Conservation (phyloP, 1,284 basidiomycete species). For the Apiotrichum porosum region DNA sequence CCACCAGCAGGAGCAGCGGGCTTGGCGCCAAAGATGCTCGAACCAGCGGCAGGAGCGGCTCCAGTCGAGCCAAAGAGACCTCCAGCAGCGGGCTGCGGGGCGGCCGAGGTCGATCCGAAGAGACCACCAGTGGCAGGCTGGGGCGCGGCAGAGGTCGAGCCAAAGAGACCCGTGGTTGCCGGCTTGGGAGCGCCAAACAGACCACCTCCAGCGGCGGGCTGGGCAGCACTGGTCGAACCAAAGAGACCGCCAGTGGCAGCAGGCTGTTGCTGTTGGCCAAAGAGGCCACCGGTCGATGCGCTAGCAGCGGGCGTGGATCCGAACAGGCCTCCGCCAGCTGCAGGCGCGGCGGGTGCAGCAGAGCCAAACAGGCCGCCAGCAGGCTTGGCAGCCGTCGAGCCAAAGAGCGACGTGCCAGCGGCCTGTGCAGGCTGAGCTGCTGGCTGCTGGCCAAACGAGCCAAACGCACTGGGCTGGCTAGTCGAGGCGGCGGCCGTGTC, state of each 20-base stretch:
- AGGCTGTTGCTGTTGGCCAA: slow-evolving; percentile 3
- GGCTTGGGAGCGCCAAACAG: not conserved
- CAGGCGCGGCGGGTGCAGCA: not conserved
- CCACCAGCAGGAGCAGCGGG: slow-evolving; percentile 7
- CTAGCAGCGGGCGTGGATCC: slow-evolving; percentile 1
- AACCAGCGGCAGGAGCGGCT: slow-evolving; percentile 14
- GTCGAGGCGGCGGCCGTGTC: slow-evolving; percentile 10
- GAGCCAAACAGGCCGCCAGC: not conserved
- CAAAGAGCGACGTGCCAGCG: slow-evolving; percentile 7
- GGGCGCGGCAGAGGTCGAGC: slow-evolving; percentile 3
- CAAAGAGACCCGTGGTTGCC: slow-evolving; percentile 6
- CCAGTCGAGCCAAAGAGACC: slow-evolving; percentile 26
- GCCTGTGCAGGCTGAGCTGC: not conserved
- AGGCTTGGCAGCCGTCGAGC: slow-evolving; percentile 12
- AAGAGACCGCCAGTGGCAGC: not conserved
- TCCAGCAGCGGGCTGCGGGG: not conserved
- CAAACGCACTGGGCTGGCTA: slow-evolving; percentile 2
- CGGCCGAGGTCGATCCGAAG: slow-evolving; percentile 12
- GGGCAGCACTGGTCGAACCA: not conserved
- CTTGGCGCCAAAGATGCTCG: slow-evolving; percentile 17
- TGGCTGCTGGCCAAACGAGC: slow-evolving; percentile 7
- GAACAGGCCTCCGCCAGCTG: not conserved
- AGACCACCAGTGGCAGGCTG: slow-evolving; percentile 1
- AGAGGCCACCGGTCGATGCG: slow-evolving; percentile 4
- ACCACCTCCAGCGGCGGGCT: not conserved